phyloP scores from a whole-genome alignment of 768 basidiomycete genomes.

The Mycena pura region DNA sequence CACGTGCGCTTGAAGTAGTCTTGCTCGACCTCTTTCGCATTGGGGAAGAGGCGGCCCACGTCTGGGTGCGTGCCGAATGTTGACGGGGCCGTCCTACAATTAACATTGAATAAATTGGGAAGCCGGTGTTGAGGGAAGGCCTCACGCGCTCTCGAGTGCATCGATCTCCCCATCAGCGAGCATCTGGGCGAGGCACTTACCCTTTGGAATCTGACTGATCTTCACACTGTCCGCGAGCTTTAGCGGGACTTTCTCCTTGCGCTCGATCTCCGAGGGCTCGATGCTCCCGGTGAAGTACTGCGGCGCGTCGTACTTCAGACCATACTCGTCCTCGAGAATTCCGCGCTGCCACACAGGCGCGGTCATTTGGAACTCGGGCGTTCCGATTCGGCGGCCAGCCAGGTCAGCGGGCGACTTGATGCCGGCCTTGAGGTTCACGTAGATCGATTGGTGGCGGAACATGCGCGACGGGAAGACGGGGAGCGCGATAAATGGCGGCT shows the following conservation, averaged over 20 bases:
- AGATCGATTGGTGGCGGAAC: conserved; percentile 31
- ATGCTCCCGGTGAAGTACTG: conserved; percentile 26
- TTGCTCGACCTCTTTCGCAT: conserved; percentile 24
- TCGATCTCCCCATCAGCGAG: conserved; percentile 28
- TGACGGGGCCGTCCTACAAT: conserved; percentile 22
- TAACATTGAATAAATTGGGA: background rate
- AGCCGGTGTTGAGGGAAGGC: background rate
- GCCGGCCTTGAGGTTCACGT: conserved; percentile 24
- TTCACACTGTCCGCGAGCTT: conserved; percentile 24
- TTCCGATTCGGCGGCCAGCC: conserved; percentile 24
- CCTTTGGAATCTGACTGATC: conserved; percentile 20
- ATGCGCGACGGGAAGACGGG: conserved; percentile 28
- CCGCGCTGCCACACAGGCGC: conserved; percentile 30
- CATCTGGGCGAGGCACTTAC: conserved; percentile 29
- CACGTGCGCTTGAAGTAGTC: conserved; percentile 28
- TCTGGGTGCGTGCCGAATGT: conserved; percentile 26
- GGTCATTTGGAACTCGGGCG: conserved; percentile 31
- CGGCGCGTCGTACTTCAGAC: conserved; percentile 20
- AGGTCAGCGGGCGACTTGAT: conserved; percentile 24
- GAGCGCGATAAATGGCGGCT: conserved; percentile 27
- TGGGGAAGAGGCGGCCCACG: conserved; percentile 20
- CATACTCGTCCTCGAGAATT: conserved; percentile 27
- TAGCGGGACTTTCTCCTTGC: conserved; percentile 27
- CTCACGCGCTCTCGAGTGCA: conserved; percentile 27
- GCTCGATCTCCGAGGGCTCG: conserved; percentile 22